These are phyloP conservation scores for Dendrobium nobile DNA, from an alignment of 106 monocot genomes.

Conservation along the genomic window DNA sequence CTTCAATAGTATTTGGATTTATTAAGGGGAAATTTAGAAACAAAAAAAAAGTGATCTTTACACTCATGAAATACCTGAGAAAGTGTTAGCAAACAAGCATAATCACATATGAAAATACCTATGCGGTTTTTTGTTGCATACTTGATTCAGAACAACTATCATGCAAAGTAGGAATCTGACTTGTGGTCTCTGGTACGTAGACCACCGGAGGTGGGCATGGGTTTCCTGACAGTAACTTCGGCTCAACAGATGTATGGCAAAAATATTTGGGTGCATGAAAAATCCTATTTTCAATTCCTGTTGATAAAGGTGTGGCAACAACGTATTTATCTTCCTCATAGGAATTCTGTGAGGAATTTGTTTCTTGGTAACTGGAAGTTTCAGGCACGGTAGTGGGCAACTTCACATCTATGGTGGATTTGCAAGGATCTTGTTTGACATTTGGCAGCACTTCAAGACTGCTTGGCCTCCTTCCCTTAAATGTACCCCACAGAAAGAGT, in stretches of 20 bases:
- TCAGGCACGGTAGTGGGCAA: background rate
- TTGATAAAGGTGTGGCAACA: background rate
- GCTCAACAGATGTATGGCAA: no score
- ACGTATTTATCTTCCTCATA: background rate
- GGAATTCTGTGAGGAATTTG: slow-evolving; percentile 1
- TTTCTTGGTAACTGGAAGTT: slow-evolving; percentile 13
- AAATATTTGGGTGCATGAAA: background rate
- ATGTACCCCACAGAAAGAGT: slow-evolving; percentile 87
- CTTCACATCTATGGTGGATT: slow-evolving; percentile 14
- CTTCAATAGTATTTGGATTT: background rate
- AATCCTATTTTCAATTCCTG: slow-evolving; percentile 10
- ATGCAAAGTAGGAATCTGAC: background rate
- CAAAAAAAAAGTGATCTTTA: background rate
- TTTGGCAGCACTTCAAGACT: slow-evolving; percentile 11
- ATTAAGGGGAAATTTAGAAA: background rate
- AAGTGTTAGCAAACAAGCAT: background rate
- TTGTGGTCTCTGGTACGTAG: background rate
- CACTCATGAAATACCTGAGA: background rate
- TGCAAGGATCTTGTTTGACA: slow-evolving; percentile 9
- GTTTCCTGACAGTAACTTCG: background rate
- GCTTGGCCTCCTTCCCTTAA: slow-evolving; percentile 35
- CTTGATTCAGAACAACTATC: slow-evolving; percentile 4
- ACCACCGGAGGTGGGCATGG: slow-evolving; percentile 5
- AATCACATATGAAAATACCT: background rate
- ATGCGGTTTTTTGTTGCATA: background rate